Percentiles rank a stretch among this genome's conserved stretches.
Conservation (phyloP, 2,329 filamentous ascomycete species). For the Ophiostoma australiae region DNA sequence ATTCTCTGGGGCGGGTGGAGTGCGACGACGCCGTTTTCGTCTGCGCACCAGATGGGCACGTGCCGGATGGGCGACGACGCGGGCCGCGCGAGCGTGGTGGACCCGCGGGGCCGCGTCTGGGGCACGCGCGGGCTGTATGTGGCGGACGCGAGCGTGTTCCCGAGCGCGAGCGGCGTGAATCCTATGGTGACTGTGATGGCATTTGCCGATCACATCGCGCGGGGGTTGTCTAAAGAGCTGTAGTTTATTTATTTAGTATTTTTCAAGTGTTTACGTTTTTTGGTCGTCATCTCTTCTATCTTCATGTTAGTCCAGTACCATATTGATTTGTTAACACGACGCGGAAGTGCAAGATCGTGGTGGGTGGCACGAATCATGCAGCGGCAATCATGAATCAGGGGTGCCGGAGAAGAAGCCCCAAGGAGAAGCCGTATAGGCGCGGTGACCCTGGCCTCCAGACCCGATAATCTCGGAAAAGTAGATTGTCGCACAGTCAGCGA, state of each 20-base stretch:
- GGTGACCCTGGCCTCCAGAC: too few species aligned
- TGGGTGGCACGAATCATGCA: not conserved
- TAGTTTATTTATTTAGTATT: not conserved
- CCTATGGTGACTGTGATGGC: conserved; percentile 77
- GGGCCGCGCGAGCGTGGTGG: conserved; percentile 51
- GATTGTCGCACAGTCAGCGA: not conserved
- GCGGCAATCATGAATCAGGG: not conserved
- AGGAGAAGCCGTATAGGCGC: not conserved
- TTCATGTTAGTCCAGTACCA: not conserved
- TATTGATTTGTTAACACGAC: not conserved
- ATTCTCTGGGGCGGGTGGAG: conserved; percentile 38
- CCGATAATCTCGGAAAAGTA: too few species aligned
- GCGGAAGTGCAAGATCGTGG: not conserved
- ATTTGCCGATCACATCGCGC: conserved; percentile 59
- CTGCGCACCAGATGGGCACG: conserved; percentile 78
- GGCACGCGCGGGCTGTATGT: conserved; percentile 61
- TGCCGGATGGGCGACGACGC: conserved; percentile 62
- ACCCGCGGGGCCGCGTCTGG: conserved; percentile 58
- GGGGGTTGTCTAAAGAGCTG: conserved; percentile 34
- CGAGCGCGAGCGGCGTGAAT: conserved; percentile 71
- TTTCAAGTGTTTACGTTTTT: not conserved
- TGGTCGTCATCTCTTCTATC: not conserved
- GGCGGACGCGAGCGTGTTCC: conserved; percentile 70
- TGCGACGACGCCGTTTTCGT: conserved; percentile 53
- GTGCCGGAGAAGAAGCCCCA: not conserved